These are phyloP conservation scores for Leccinum subgranulosum DNA, from an alignment of 768 basidiomycete genomes.

Conservation along the genomic window DNA sequence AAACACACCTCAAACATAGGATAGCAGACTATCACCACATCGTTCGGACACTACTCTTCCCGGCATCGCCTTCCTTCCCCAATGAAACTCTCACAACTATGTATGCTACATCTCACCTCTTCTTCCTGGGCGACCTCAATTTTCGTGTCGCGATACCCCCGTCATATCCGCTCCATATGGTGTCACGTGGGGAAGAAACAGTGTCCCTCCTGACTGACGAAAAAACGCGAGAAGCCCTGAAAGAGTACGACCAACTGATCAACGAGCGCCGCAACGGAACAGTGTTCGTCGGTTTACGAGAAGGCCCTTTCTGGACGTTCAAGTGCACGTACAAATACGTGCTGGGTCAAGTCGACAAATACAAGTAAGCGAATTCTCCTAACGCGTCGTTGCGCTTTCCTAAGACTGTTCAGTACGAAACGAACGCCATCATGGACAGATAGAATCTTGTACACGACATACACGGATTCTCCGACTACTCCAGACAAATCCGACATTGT, in stretches of 20 bases:
- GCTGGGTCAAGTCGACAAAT: conserved; percentile 78
- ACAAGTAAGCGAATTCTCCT: conserved; percentile 49
- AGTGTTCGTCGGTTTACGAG: conserved; percentile 69
- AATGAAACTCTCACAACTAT: conserved; percentile 52
- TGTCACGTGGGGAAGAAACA: conserved; percentile 36
- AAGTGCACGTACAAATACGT: conserved; percentile 90
- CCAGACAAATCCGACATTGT: conserved; percentile 51
- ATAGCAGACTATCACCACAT: conserved; percentile 82
- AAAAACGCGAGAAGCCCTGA: conserved; percentile 53
- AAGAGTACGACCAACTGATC: conserved; percentile 71
- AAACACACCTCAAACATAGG: conserved; percentile 57
- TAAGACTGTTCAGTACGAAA: conserved; percentile 43
- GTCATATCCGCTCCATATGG: conserved; percentile 43
- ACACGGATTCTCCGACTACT: conserved; percentile 57
- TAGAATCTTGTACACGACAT: conserved; percentile 80
- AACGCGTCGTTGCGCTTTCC: neutral
- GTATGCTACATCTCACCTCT: conserved; percentile 85
- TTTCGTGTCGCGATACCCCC: conserved; percentile 74
- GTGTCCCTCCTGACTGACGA: conserved; percentile 45
- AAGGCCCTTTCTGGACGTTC: conserved; percentile 87
- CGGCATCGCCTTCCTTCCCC: conserved; percentile 42
- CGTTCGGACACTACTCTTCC: conserved; percentile 76
- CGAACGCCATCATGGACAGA: conserved; percentile 93
- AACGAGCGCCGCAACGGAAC: conserved; percentile 60
- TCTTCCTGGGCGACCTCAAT: conserved; percentile 93